Percentiles rank a stretch among this genome's conserved stretches.
These are phyloP conservation scores for Fusarium humuli DNA, from an alignment of 2,329 filamentous ascomycete species.

Conservation along the genomic window DNA sequence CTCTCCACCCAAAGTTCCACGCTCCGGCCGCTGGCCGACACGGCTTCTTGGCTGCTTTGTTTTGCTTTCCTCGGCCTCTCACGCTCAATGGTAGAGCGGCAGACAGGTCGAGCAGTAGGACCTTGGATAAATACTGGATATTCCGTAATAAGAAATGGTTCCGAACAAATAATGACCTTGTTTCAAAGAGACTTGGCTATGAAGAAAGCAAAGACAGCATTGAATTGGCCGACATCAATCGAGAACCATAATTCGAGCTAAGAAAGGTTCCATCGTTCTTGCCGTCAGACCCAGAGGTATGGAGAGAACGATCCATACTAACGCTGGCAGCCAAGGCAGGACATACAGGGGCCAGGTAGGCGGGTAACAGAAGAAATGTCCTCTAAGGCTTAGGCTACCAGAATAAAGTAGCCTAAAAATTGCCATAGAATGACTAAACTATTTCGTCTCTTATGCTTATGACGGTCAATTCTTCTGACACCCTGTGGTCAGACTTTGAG, in stretches of 20 bases:
- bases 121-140: not conserved
- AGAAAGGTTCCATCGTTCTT: not conserved
- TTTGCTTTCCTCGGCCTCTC: constrained; percentile 7
- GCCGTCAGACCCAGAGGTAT: not conserved
- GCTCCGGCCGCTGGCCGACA: constrained; percentile 24
- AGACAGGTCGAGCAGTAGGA: not conserved
- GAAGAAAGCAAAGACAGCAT: not conserved
- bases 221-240: not conserved
- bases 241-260: not conserved
- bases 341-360: not conserved
- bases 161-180: not conserved
- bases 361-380: too few relatives aligned
- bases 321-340: not conserved
- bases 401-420: too few relatives aligned
- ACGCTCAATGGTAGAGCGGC: not conserved
- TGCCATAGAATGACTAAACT: too few relatives aligned
- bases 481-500: not conserved
- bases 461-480: too few relatives aligned
- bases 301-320: not conserved
- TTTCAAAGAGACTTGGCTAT: not conserved
- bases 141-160: not conserved
- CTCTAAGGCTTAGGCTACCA: too few relatives aligned
- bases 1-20: not conserved
- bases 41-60: constrained; percentile 25
- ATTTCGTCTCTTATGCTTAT: too few relatives aligned